Conservation (phyloP, 768 basidiomycete genomes). For the Hericium rajendrae region DNA sequence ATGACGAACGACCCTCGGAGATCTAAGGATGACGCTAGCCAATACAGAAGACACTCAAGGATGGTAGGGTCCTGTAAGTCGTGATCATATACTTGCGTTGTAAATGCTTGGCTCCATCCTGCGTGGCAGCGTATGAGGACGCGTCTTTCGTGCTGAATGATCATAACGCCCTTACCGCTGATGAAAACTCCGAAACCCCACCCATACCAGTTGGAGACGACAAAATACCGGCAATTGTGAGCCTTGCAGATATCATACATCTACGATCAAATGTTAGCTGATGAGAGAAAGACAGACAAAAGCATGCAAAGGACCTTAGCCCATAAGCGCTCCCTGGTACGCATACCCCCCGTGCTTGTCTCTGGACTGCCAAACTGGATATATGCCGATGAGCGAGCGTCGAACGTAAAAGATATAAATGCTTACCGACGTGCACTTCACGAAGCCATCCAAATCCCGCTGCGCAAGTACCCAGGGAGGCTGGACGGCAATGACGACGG, state of each 20-base stretch:
- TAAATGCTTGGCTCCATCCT: constrained; percentile 9
- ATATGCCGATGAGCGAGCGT: neutral
- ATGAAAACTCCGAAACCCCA: constrained; percentile 19
- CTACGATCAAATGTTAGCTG: neutral
- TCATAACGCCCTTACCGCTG: constrained; percentile 1
- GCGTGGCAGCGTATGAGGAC: neutral
- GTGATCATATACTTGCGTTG: constrained; percentile 3
- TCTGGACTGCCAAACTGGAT: too few species aligned
- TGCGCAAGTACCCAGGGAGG: constrained; percentile 10
- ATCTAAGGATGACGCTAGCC: constrained; percentile 12
- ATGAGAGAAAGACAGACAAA: neutral
- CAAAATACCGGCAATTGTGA: constrained; percentile 13
- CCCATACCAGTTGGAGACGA: constrained; percentile 15
- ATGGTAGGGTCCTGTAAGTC: constrained; percentile 3
- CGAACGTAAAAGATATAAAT: neutral
- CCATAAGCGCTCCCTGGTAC: constrained; percentile 10
- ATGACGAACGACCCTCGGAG: constrained; percentile 7
- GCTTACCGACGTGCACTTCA: neutral
- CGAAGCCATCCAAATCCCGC: neutral
- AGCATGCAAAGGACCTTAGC: constrained; percentile 6
- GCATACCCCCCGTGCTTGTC: neutral
- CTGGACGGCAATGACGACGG: constrained; percentile 9
- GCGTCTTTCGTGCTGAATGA: neutral
- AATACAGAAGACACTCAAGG: constrained; percentile 8
- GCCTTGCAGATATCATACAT: constrained; percentile 14